phyloP scores from a whole-genome alignment of 768 basidiomycete genomes.

The Guyanaporus albipodus region DNA sequence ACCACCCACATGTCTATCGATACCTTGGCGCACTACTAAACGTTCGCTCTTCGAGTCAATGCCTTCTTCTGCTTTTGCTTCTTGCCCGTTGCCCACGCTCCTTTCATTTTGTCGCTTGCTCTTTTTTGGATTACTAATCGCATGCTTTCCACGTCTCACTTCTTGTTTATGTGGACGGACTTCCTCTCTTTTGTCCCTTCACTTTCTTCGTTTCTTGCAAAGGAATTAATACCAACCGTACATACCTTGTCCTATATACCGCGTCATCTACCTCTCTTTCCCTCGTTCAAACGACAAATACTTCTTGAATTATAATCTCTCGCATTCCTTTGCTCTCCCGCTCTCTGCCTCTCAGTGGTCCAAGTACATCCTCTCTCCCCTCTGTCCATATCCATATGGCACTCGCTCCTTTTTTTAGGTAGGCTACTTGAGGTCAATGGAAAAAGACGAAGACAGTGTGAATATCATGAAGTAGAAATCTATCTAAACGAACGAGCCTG shows the following conservation, averaged over 20 bases:
- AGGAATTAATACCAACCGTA: slow-evolving; percentile 16
- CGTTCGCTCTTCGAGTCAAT: slow-evolving; percentile 7
- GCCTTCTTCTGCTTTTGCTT: neutral
- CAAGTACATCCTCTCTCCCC: too few species aligned
- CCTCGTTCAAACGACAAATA: neutral
- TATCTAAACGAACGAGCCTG: too few species aligned
- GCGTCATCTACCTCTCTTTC: neutral
- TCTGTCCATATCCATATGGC: slow-evolving; percentile 7
- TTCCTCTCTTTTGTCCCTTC: neutral
- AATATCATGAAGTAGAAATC: too few species aligned
- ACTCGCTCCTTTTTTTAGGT: slow-evolving; percentile 1
- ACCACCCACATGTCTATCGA: slow-evolving; percentile 3
- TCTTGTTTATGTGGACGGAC: slow-evolving; percentile 5
- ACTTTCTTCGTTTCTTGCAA: slow-evolving; percentile 5
- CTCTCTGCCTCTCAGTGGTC: too few species aligned
- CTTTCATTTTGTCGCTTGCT: slow-evolving; percentile 1
- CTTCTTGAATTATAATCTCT: neutral
- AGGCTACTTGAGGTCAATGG: too few species aligned
- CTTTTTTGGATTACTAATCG: slow-evolving; percentile 1
- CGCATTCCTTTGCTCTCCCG: neutral
- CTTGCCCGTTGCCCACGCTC: neutral
- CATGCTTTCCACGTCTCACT: neutral
- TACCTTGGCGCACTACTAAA: slow-evolving; percentile 13
- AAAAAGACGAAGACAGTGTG: too few species aligned
- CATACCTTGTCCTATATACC: slow-evolving; percentile 6